Evolutionary conservation across 2,329 filamentous ascomycete genomes (phyloP).

Genomic region (Raffaelea deltoideospora): DNA sequence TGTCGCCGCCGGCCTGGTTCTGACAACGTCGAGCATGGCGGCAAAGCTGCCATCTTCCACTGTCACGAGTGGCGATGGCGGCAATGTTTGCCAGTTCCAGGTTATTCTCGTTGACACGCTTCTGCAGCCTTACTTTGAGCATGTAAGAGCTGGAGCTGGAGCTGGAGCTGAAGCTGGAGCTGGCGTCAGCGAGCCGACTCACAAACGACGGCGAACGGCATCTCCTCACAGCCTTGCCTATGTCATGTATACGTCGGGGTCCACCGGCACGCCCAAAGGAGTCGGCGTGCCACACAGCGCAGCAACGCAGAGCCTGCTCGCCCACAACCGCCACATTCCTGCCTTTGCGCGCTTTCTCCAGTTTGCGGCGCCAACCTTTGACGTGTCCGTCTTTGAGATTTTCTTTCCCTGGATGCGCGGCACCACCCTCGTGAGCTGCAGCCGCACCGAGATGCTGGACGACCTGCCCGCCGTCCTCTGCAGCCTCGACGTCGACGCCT

Average conservation of each 20-base stretch:
- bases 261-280: constrained; percentile 78
- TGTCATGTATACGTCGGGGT: constrained; percentile 87
- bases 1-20: constrained; percentile 51
- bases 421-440: constrained; percentile 56
- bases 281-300: constrained; percentile 69
- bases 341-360: constrained; percentile 68
- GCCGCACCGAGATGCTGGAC: constrained; percentile 54
- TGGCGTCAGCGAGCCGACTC: no score
- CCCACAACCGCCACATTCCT: constrained; percentile 67
- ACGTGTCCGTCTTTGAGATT: constrained; percentile 89
- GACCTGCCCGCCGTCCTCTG: constrained; percentile 57
- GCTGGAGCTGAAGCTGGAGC: no score
- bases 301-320: constrained; percentile 66
- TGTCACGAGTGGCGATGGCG: no score
- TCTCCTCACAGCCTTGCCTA: constrained; percentile 69
- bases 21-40: constrained; percentile 41
- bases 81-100: constrained; percentile 13
- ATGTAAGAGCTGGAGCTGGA: no score
- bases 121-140: constrained; percentile 10
- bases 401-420: constrained; percentile 74
- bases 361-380: constrained; percentile 84
- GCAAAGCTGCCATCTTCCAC: constrained; percentile 21
- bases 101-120: constrained; percentile 21
- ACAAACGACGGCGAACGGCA: no score
- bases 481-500: constrained; percentile 58